These are phyloP conservation scores for Malus orientalis DNA, from an alignment of 306 rosid species.

Conservation along the genomic window DNA sequence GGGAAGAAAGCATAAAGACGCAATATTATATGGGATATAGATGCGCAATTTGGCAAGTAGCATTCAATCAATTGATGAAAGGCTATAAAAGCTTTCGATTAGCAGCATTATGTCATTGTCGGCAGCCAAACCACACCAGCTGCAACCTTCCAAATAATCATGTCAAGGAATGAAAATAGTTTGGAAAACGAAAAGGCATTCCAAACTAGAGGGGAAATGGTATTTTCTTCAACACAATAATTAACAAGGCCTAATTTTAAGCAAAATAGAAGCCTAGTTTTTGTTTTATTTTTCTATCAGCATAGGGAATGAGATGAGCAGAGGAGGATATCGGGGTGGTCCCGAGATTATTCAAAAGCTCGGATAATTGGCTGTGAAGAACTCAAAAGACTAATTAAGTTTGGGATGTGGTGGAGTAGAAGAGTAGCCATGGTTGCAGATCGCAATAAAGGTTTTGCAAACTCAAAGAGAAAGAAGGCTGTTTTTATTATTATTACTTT, in stretches of 20 bases:
- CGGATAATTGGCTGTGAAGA: too few species aligned
- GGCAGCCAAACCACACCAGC: not conserved
- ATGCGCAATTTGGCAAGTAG: not conserved
- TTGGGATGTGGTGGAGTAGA: too few species aligned
- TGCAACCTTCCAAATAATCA: not conserved
- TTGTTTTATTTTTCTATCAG: not conserved
- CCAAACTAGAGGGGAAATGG: not conserved
- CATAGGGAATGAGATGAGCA: too few species aligned
- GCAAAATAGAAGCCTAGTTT: not conserved
- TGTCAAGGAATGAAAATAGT: not conserved
- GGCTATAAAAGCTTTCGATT: not conserved
- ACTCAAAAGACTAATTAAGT: too few species aligned
- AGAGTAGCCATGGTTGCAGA: too few species aligned
- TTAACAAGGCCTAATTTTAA: not conserved
- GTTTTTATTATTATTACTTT: too few species aligned
- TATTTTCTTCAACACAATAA: not conserved
- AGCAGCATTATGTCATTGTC: constrained; percentile 6
- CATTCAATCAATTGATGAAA: not conserved
- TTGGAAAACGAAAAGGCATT: not conserved
- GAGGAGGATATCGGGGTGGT: too few species aligned
- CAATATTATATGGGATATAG: not conserved
- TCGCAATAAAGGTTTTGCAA: too few species aligned
- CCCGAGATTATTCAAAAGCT: too few species aligned
- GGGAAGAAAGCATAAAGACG: not conserved
- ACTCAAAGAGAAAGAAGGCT: too few species aligned